A percentile compares a stretch with the other conserved stretches of the same genome.
Evolutionary conservation across 176 grass and related monocot species (phyloP).

Genomic region (Lolium perenne): DNA sequence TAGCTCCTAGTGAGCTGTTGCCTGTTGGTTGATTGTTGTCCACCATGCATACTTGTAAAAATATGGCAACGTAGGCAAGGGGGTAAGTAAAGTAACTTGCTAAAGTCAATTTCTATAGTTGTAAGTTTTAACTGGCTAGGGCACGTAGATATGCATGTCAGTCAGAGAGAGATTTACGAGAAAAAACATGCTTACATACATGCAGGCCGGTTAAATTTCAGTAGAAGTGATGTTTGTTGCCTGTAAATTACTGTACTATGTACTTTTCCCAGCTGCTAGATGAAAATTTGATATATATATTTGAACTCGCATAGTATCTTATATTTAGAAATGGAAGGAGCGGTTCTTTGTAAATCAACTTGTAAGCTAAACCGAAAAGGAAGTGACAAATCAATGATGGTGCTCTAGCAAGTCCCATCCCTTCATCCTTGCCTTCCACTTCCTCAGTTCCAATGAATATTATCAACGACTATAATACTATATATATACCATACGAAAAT

Average conservation of each 20-base stretch:
- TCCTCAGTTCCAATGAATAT: too few species aligned
- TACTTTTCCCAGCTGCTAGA: not conserved
- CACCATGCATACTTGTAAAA: constrained; percentile 44
- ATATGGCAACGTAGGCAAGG: constrained; percentile 37
- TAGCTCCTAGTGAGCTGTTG: constrained; percentile 22
- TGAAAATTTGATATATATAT: not conserved
- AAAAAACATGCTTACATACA: not conserved
- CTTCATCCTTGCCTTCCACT: not conserved
- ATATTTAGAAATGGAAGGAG: too few species aligned
- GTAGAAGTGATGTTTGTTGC: not conserved
- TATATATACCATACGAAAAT: too few species aligned
- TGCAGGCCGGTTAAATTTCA: not conserved
- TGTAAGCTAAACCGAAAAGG: not conserved
- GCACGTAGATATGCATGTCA: not conserved
- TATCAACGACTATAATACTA: too few species aligned
- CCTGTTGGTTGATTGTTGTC: not conserved
- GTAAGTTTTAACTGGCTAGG: constrained; percentile 29
- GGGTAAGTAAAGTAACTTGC: constrained; percentile 29
- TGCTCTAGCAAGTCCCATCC: not conserved
- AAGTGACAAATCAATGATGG: not conserved
- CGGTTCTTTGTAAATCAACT: constrained; percentile 11
- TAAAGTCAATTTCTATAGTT: constrained; percentile 39
- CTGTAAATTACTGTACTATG: not conserved
- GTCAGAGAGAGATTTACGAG: too few species aligned
- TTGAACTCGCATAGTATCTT: too few species aligned